Percentiles rank a stretch among this genome's conserved stretches.
These are phyloP conservation scores for Cochlearia excelsa DNA, from an alignment of 345 rosid genomes.

Conservation along the genomic window DNA sequence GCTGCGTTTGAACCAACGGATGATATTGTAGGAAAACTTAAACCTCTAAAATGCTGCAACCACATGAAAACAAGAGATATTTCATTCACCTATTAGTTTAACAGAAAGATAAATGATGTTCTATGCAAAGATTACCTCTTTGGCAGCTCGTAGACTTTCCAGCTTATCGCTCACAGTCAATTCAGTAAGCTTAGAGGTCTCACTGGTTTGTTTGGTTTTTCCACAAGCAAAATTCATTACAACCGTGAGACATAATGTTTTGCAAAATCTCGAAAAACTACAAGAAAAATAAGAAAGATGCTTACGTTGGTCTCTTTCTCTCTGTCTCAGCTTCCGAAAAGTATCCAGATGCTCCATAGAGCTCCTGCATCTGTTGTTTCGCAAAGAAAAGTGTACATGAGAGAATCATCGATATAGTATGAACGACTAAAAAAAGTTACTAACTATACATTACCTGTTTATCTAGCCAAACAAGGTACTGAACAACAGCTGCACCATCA, in stretches of 20 bases:
- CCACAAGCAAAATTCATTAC: background rate
- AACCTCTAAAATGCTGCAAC: slow-evolving; percentile 85
- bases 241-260: background rate
- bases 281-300: slow-evolving; percentile 7
- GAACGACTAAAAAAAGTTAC: background rate
- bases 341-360: slow-evolving; percentile 93
- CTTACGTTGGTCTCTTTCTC: slow-evolving; percentile 52
- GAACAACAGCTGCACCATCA: slow-evolving; percentile 99
- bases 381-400: slow-evolving; percentile 8
- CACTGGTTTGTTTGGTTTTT: slow-evolving; percentile 43
- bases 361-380: slow-evolving; percentile 72
- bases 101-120: background rate
- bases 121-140: slow-evolving; percentile 53
- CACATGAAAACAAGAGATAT: slow-evolving; percentile 13
- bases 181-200: slow-evolving; percentile 59
- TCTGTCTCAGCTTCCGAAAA: slow-evolving; percentile 60
- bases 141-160: slow-evolving; percentile 81
- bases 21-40: slow-evolving; percentile 96
- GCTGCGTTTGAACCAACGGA: slow-evolving; percentile 96
- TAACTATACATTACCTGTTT: slow-evolving; percentile 50
- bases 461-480: slow-evolving; percentile 90
- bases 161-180: slow-evolving; percentile 73
- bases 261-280: background rate
- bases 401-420: background rate
- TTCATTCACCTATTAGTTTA: background rate